A percentile compares a stretch with the other conserved stretches of the same genome.
These are phyloP conservation scores for Myriosclerotinia curreyana DNA, from an alignment of 2,329 filamentous ascomycete species.

Conservation along the genomic window DNA sequence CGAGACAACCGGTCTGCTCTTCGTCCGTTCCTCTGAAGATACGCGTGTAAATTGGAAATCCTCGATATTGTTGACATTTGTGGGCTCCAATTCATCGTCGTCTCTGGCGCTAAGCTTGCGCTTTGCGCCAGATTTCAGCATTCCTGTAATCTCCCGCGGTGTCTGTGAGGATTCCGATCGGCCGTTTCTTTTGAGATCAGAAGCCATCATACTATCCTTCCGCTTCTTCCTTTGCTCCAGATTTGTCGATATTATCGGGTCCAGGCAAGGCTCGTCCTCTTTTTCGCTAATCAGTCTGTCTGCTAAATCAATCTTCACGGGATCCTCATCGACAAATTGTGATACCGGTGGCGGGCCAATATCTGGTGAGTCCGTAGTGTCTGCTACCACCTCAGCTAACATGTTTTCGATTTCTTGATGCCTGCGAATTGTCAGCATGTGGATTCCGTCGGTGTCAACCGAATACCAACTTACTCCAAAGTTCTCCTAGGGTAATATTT, in stretches of 20 bases:
- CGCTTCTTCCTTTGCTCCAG: conserved; percentile 40
- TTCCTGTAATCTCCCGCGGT: conserved; percentile 30
- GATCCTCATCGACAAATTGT: conserved; percentile 56
- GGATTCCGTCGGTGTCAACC: not conserved
- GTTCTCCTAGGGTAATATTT: conserved; percentile 66
- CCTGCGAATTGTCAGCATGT: conserved; percentile 30
- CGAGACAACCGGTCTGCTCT: conserved; percentile 21
- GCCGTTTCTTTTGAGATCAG: conserved; percentile 26
- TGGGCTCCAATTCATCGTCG: conserved; percentile 46
- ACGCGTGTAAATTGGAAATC: conserved; percentile 33
- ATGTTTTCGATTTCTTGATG: conserved; percentile 36
- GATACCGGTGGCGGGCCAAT: conserved; percentile 62
- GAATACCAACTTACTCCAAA: conserved; percentile 54
- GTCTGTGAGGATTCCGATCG: conserved; percentile 23
- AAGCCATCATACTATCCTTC: conserved; percentile 33
- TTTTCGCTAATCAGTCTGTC: conserved; percentile 24
- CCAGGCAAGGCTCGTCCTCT: conserved; percentile 28
- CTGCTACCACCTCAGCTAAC: conserved; percentile 30
- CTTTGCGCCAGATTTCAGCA: conserved; percentile 52
- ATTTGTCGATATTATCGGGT: conserved; percentile 36
- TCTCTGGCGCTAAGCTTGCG: conserved; percentile 56
- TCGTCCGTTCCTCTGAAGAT: conserved; percentile 36
- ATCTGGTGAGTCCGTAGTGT: conserved; percentile 61
- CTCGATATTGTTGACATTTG: conserved; percentile 36
- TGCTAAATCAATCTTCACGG: conserved; percentile 53